Conservation (phyloP, 2,329 filamentous ascomycete species). For the Aspergillus floridensis region DNA sequence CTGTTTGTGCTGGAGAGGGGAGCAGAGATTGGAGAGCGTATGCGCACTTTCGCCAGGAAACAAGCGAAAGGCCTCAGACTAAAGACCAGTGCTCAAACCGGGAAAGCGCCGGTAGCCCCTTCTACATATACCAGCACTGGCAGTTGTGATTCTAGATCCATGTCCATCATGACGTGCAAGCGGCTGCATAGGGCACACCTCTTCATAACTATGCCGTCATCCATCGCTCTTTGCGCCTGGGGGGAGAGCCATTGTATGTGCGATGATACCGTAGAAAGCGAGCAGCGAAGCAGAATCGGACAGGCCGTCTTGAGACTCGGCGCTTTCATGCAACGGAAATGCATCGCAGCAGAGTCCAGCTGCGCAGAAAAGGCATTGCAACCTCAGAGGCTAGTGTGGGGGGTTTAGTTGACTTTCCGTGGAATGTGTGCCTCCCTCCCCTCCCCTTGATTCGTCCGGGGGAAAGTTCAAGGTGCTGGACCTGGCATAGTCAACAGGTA, state of each 20-base stretch:
- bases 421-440: conserved; percentile 10
- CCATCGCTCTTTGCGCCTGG: conserved; percentile 2
- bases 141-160: neutral
- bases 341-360: neutral
- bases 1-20: neutral
- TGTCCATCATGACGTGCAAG: conserved; percentile 4
- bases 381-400: neutral
- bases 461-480: neutral
- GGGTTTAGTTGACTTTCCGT: neutral
- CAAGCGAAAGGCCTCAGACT: neutral
- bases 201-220: conserved; percentile 20
- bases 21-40: conserved; percentile 2
- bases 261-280: neutral
- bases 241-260: neutral
- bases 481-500: neutral
- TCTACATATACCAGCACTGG: conserved; percentile 1
- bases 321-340: neutral
- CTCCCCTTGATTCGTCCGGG: neutral
- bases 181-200: neutral
- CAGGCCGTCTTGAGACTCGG: neutral
- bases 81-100: neutral
- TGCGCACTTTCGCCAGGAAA: conserved; percentile 1
- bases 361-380: neutral
- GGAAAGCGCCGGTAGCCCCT: neutral
- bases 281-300: neutral